Evolutionary conservation across 768 basidiomycete species (phyloP).

Genomic region (Chalciporus chontae): DNA sequence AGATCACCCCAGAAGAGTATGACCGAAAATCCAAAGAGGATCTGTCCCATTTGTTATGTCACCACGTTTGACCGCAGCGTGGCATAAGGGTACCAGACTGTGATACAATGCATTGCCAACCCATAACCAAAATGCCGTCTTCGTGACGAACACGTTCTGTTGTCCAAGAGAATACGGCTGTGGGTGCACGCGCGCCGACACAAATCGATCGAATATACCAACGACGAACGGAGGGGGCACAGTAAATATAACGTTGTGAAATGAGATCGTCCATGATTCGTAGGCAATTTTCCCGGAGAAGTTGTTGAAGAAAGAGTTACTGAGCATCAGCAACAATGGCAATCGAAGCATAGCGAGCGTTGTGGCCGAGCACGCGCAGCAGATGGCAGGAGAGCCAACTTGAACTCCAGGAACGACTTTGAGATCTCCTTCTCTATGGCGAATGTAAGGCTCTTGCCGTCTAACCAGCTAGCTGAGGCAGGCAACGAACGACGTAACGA

Average conservation of each 20-base stretch:
- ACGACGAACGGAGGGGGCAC: constrained; percentile 95
- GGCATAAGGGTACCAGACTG: constrained; percentile 52
- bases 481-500: not conserved
- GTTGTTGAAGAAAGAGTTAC: constrained; percentile 98
- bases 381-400: constrained; percentile 94
- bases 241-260: constrained; percentile 96
- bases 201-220: constrained; percentile 97
- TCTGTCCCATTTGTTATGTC: constrained; percentile 39
- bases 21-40: constrained; percentile 84
- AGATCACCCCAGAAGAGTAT: constrained; percentile 93
- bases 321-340: too few relatives aligned
- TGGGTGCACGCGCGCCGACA: constrained; percentile 93
- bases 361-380: constrained; percentile 52
- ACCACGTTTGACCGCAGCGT: not conserved
- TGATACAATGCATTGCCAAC: constrained; percentile 86
- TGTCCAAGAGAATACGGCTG: constrained; percentile 95
- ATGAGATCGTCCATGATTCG: constrained; percentile 97
- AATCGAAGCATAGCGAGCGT: not conserved
- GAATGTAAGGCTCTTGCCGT: constrained; percentile 91
- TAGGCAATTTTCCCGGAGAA: constrained; percentile 98
- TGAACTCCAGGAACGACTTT: constrained; percentile 88
- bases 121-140: constrained; percentile 92
- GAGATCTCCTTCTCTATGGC: constrained; percentile 93
- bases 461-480: constrained; percentile 35
- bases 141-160: constrained; percentile 89